These are phyloP conservation scores for Saccharomycopsis lassenensis DNA, from an alignment of 805 yeast species.

Conservation along the genomic window DNA sequence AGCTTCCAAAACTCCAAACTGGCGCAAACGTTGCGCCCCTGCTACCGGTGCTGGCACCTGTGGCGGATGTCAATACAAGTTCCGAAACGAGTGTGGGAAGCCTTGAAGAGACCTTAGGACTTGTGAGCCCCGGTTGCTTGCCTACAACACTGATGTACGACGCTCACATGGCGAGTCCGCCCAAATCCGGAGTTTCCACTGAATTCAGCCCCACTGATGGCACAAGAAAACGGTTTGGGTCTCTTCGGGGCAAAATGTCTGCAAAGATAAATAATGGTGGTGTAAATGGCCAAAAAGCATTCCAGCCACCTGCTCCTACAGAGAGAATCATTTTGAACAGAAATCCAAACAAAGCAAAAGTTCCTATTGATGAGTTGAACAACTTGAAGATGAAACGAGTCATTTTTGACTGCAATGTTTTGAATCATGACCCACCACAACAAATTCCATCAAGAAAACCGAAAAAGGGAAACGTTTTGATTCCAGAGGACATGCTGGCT, in stretches of 20 bases:
- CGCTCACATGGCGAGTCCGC: no score
- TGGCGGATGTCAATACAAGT: no score
- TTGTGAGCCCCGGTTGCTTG: no score
- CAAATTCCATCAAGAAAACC: slow-evolving; percentile 87
- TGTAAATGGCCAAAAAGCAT: slow-evolving; percentile 7
- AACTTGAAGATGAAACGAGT: slow-evolving; percentile 46
- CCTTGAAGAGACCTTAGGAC: no score
- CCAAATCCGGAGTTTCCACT: no score
- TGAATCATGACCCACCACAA: slow-evolving; percentile 80
- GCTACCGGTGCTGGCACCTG: not conserved
- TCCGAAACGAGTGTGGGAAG: no score
- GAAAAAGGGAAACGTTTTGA: slow-evolving; percentile 61
- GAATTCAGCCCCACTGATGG: no score
- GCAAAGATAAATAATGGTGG: slow-evolving; percentile 7
- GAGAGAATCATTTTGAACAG: slow-evolving; percentile 33
- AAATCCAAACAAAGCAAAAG: slow-evolving; percentile 30
- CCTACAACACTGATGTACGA: no score
- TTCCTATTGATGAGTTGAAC: slow-evolving; percentile 25
- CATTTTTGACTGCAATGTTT: slow-evolving; percentile 64
- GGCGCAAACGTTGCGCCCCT: not conserved
- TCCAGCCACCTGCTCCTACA: slow-evolving; percentile 15
- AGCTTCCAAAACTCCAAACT: not conserved
- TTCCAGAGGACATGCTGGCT: slow-evolving; percentile 52
- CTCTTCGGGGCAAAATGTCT: slow-evolving; percentile 17
- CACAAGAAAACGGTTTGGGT: slow-evolving; percentile 14